phyloP scores from a whole-genome alignment of 331 rosid species.

The Rosa hybrid region DNA sequence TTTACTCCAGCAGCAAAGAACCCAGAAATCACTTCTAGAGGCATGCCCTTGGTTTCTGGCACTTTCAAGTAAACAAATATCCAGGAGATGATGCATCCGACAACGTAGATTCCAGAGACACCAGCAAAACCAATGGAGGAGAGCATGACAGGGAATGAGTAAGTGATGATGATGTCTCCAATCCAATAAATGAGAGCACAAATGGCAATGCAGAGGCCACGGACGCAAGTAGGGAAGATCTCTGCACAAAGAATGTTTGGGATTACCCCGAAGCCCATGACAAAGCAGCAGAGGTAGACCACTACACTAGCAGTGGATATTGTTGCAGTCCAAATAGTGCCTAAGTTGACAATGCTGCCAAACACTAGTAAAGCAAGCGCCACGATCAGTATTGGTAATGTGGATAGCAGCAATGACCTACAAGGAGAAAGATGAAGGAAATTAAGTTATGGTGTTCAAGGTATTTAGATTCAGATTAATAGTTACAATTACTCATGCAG shows the following conservation, averaged over 20 bases:
- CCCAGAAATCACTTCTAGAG: constrained; percentile 70
- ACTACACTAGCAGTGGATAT: constrained; percentile 44
- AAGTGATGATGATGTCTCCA: constrained; percentile 49
- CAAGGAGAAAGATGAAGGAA: constrained; percentile 17
- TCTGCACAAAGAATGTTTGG: constrained; percentile 69
- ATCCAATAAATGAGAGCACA: constrained; percentile 63
- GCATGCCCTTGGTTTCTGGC: constrained; percentile 84
- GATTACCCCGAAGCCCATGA: constrained; percentile 65
- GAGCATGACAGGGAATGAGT: constrained; percentile 52
- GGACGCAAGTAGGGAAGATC: constrained; percentile 68
- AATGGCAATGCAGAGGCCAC: constrained; percentile 64
- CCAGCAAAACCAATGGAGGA: constrained; percentile 52
- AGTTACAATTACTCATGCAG: not conserved
- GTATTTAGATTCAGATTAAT: not conserved
- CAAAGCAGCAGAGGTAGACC: constrained; percentile 52
- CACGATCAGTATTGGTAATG: constrained; percentile 51
- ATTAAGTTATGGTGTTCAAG: not conserved
- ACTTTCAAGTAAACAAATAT: constrained; percentile 62
- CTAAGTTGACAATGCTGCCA: constrained; percentile 30
- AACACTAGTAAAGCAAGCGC: constrained; percentile 44
- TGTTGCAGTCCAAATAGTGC: constrained; percentile 38
- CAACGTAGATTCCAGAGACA: constrained; percentile 45
- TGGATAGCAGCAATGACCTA: constrained; percentile 58
- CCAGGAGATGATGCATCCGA: constrained; percentile 54
- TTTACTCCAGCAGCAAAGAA: constrained; percentile 53